phyloP scores from a whole-genome alignment of 2,329 filamentous ascomycete species.

The Curvularia hawaiiensis region DNA sequence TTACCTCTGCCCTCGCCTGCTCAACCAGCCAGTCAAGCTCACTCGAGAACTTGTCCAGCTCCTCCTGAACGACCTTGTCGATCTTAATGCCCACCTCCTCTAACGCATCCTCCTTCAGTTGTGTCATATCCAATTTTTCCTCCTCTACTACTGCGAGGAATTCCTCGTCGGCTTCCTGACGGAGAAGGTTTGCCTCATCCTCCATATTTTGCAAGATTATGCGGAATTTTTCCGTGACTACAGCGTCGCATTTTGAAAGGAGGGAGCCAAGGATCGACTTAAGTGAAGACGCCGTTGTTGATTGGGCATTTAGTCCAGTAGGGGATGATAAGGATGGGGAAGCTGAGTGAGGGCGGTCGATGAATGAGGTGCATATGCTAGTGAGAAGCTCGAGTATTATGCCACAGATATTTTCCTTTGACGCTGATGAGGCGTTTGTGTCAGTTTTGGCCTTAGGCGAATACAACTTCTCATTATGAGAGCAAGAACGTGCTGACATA shows the following conservation, averaged over 20 bases:
- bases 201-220: not conserved
- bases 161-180: conserved; percentile 3
- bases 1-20: not conserved
- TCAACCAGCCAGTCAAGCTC: not conserved
- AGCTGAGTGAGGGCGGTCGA: not conserved
- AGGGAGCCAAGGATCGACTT: not conserved
- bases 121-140: conserved; percentile 2
- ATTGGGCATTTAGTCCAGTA: not conserved
- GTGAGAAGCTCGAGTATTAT: not conserved
- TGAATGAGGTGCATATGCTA: not conserved
- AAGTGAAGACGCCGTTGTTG: not conserved
- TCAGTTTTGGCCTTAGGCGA: not conserved
- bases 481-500: not conserved
- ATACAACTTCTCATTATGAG: not conserved
- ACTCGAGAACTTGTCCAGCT: not conserved
- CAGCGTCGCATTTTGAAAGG: not conserved
- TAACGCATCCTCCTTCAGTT: conserved; percentile 1
- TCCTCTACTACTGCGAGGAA: conserved; percentile 2
- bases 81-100: conserved; percentile 4
- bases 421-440: not conserved
- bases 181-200: conserved; percentile 3
- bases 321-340: not conserved
- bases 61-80: conserved; percentile 1
- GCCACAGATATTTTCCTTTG: not conserved
- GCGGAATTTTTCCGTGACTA: not conserved